A percentile compares a stretch with the other conserved stretches of the same genome.
phyloP scores from a whole-genome alignment of 208 protist genomes.

The Crithidia mellificae region DNA sequence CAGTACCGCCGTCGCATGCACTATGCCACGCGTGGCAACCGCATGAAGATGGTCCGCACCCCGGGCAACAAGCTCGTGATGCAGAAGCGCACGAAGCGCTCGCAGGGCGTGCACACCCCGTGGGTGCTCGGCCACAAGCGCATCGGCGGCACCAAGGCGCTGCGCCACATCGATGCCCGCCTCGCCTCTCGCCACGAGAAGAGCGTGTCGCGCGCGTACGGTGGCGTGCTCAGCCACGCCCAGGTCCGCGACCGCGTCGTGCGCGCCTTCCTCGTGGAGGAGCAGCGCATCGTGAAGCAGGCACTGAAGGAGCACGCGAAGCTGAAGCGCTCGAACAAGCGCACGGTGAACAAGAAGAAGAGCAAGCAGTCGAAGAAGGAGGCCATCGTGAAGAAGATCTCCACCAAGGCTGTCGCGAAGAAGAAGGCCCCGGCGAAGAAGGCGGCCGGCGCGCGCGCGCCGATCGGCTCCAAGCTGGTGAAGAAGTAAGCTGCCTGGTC shows the following conservation, averaged over 20 bases:
- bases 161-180: slow-evolving; percentile 88
- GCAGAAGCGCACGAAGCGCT: slow-evolving; percentile 96
- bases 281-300: slow-evolving; percentile 98
- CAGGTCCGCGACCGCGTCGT: slow-evolving; percentile 97
- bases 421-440: slow-evolving; percentile 49
- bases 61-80: slow-evolving; percentile 93
- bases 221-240: slow-evolving; percentile 94
- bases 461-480: slow-evolving; percentile 74
- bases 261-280: slow-evolving; percentile 99
- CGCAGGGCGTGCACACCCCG: slow-evolving; percentile 90
- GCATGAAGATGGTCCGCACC: slow-evolving; percentile 84
- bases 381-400: slow-evolving; percentile 60
- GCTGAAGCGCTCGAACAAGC: slow-evolving; percentile 68
- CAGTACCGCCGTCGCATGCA: slow-evolving; percentile 82
- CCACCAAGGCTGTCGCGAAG: slow-evolving; percentile 47
- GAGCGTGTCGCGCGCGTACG: slow-evolving; percentile 97
- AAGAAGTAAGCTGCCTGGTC: slow-evolving; percentile 47
- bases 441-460: slow-evolving; percentile 32
- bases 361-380: slow-evolving; percentile 50
- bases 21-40: slow-evolving; percentile 76
- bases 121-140: slow-evolving; percentile 93
- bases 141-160: slow-evolving; percentile 90
- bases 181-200: slow-evolving; percentile 91
- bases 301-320: slow-evolving; percentile 75
- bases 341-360: slow-evolving; percentile 72